Base-by-base conservation (phyloP, 805 yeast genomes). In the Hanseniaspora jakobsenii region DNA sequence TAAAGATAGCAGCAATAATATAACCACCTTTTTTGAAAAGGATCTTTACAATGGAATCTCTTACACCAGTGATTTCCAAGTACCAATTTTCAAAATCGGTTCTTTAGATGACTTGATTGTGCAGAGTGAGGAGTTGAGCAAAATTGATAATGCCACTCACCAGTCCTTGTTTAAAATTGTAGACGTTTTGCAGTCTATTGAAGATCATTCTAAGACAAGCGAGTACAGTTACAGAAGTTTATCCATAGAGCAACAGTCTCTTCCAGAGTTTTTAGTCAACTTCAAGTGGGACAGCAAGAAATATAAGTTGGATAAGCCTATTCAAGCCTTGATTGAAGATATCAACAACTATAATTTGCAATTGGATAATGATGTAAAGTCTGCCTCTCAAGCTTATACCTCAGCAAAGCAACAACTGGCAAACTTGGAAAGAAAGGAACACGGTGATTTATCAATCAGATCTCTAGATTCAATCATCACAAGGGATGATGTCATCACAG, bases 1-100 rank as follows among this genome's bases (percentile, higher is more conserved):
- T 47, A 65, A 77, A 1, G 65, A 56, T 28, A 59, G 65, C 8
- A 53, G 71, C 34, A n/a, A n/a, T n/a, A 63, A 64, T 62, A 46
- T 59, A n/a, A 52, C 59, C 51, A 49, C 63, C 16, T 78, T 80
- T 77, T 62, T 83, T 48, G 75, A 77, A 51, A 61, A 69, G 41
- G 60, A 65, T 24, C 64, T 80, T 48, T 63, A 72, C 49, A 73
- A 69, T 18, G 87, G 86, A 17, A 70, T 66, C 52, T 69, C 72
- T 32, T 77, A 73, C 38, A 67, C 83, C 27, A 61, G 69, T 44
- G 65, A 70, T 46, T 73, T 81, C 48, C 66, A 68, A 28, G 68
- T 86, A 41, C 97, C 97, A 6, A 76, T 71, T 50, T 89, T 91
- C 64, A 89, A 91, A 62, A 84, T 91, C 50, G 96, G 96, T 23